These are phyloP conservation scores for Dendrothele bispora DNA, from an alignment of 768 basidiomycete genomes.

Conservation along the genomic window DNA sequence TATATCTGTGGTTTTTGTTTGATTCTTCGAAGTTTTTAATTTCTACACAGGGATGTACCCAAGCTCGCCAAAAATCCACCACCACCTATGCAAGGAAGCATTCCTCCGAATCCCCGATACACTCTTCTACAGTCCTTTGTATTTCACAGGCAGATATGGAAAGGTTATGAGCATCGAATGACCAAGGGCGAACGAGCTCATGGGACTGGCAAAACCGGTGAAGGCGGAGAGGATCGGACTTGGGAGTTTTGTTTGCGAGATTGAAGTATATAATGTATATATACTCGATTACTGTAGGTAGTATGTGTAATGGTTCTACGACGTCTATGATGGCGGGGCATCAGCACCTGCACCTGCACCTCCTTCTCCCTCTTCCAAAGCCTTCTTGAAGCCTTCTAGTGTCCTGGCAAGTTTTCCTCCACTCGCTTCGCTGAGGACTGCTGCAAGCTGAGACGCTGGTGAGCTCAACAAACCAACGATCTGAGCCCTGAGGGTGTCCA, in stretches of 20 bases:
- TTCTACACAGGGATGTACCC: slow-evolving; percentile 64
- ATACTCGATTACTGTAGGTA: too few species aligned
- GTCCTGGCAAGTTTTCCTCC: slow-evolving; percentile 74
- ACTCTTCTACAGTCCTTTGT: slow-evolving; percentile 74
- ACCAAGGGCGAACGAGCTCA: slow-evolving; percentile 82
- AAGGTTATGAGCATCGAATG: slow-evolving; percentile 91
- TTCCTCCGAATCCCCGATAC: slow-evolving; percentile 65
- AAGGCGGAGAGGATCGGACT: slow-evolving; percentile 78
- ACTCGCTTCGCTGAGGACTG: slow-evolving; percentile 63
- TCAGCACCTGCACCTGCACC: too few species aligned
- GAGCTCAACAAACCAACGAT: slow-evolving; percentile 81
- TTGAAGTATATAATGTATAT: too few species aligned
- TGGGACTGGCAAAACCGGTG: slow-evolving; percentile 65
- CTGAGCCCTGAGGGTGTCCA: slow-evolving; percentile 78
- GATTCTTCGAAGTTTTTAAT: background rate
- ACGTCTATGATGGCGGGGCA: too few species aligned
- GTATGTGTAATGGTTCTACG: too few species aligned
- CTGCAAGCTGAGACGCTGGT: slow-evolving; percentile 73
- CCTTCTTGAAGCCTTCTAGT: slow-evolving; percentile 71
- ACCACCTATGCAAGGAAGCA: slow-evolving; percentile 41
- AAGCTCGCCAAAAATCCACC: slow-evolving; percentile 76
- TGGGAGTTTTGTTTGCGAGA: slow-evolving; percentile 79
- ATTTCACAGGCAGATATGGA: slow-evolving; percentile 71
- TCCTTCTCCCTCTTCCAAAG: slow-evolving; percentile 52
- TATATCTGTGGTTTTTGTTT: slow-evolving; percentile 15